These are phyloP conservation scores for Suillus plorans DNA, from an alignment of 768 basidiomycete species.

Conservation along the genomic window DNA sequence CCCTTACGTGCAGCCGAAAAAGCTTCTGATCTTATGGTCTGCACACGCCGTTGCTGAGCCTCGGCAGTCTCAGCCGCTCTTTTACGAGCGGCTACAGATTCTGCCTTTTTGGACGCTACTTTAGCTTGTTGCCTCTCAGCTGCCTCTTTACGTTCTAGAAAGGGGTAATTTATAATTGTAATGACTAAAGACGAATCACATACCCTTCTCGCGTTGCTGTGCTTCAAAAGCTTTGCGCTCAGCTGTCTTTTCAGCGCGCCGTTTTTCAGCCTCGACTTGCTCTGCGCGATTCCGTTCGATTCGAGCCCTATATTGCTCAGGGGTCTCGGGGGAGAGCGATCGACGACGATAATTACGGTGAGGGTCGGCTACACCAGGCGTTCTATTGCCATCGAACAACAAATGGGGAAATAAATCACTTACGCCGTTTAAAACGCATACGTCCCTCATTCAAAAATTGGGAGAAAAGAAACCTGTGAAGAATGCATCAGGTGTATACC, in stretches of 20 bases:
- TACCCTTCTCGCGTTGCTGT: slow-evolving; percentile 53
- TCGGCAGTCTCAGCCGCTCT: slow-evolving; percentile 49
- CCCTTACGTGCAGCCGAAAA: slow-evolving; percentile 66
- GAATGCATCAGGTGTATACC: slow-evolving; percentile 8
- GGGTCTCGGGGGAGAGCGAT: slow-evolving; percentile 39
- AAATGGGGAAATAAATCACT: slow-evolving; percentile 13
- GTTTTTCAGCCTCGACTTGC: slow-evolving; percentile 52
- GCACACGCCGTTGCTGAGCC: slow-evolving; percentile 47
- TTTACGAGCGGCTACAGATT: slow-evolving; percentile 47
- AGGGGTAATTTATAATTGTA: slow-evolving; percentile 7
- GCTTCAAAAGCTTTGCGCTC: slow-evolving; percentile 46
- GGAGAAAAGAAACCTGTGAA: slow-evolving; percentile 49
- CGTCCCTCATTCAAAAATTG: slow-evolving; percentile 39
- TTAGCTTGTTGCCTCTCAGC: slow-evolving; percentile 60
- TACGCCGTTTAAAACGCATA: slow-evolving; percentile 29
- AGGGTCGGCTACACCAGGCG: slow-evolving; percentile 17
- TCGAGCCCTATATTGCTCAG: slow-evolving; percentile 53
- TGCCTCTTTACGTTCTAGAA: slow-evolving; percentile 52
- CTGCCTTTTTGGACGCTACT: slow-evolving; percentile 52
- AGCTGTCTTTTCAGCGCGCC: slow-evolving; percentile 49
- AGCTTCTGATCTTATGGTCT: slow-evolving; percentile 56
- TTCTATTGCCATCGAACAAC: slow-evolving; percentile 5
- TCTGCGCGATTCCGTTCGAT: slow-evolving; percentile 50
- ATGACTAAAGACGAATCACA: slow-evolving; percentile 13
- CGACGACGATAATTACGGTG: slow-evolving; percentile 19